These are phyloP conservation scores for Cornus kousa DNA, from an alignment of 148 eudicot genomes.

Conservation along the genomic window DNA sequence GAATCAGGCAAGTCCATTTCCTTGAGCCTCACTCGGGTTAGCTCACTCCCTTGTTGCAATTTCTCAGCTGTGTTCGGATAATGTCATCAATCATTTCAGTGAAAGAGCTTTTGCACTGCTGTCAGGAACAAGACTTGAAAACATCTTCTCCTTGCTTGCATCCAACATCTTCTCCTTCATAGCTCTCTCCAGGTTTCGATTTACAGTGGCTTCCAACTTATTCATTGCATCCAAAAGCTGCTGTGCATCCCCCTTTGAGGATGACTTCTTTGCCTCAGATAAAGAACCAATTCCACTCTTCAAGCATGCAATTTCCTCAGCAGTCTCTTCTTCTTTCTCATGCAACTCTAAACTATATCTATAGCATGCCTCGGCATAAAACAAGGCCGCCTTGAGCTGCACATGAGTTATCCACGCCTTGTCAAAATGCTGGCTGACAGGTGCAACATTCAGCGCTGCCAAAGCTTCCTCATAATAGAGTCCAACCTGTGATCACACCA, in stretches of 20 bases:
- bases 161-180: constrained; percentile 88
- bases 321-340: constrained; percentile 97
- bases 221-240: constrained; percentile 85
- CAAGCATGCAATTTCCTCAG: constrained; percentile 87
- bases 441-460: constrained; percentile 74
- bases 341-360: constrained; percentile 90
- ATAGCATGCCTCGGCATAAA: constrained; percentile 96
- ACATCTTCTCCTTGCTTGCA: constrained; percentile 89
- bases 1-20: constrained; percentile 98
- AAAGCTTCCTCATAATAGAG: constrained; percentile 91
- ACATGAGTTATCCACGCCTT: constrained; percentile 89
- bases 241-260: constrained; percentile 74
- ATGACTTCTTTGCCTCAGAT: constrained; percentile 63
- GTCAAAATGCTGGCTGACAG: constrained; percentile 84
- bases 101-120: constrained; percentile 89
- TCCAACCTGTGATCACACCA: constrained; percentile 55
- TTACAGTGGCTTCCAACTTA: constrained; percentile 73
- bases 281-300: constrained; percentile 70
- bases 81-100: constrained; percentile 96
- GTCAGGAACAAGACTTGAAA: constrained; percentile 92
- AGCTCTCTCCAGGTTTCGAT: constrained; percentile 80
- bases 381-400: constrained; percentile 85
- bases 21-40: constrained; percentile 87
- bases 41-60: constrained; percentile 96
- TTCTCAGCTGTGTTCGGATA: constrained; percentile 96